Evolutionary conservation across 371 early-diverging fungal species (phyloP).

Genomic region (Apophysomyces ossiformis): DNA sequence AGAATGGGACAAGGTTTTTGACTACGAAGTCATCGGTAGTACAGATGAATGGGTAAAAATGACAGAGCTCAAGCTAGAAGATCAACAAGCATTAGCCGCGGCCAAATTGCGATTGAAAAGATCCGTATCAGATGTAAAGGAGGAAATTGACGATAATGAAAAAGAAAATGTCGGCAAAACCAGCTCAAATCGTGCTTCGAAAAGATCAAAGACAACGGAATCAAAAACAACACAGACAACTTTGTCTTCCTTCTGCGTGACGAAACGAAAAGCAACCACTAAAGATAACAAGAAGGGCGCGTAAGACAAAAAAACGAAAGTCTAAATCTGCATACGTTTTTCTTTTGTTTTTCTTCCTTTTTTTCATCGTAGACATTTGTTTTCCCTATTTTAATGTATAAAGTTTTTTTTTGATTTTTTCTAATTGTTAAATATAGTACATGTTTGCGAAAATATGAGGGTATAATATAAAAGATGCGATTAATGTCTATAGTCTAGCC

Average conservation of each 20-base stretch:
- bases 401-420: background rate
- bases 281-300: background rate
- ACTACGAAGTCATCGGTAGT: conserved; percentile 84
- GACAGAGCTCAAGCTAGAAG: conserved; percentile 17
- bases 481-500: conserved; percentile 51
- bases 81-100: conserved; percentile 15
- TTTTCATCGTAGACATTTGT: conserved; percentile 5
- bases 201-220: conserved; percentile 10
- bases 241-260: conserved; percentile 13
- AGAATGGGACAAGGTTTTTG: conserved; percentile 89
- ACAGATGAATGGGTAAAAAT: conserved; percentile 73
- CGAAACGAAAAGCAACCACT: conserved; percentile 12
- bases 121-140: conserved; percentile 32
- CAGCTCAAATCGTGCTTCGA: conserved; percentile 18
- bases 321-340: background rate
- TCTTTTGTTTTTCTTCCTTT: background rate
- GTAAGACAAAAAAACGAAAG: background rate
- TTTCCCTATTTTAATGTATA: conserved; percentile 5
- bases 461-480: background rate
- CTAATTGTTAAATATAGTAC: conserved; percentile 13
- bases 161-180: conserved; percentile 26
- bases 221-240: conserved; percentile 15
- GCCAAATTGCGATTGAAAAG: conserved; percentile 33
- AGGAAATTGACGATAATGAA: conserved; percentile 36
- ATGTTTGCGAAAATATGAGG: conserved; percentile 3